Base-by-base conservation (phyloP, 805 yeast species). In the Wickerhamomyces pijperi region DNA sequence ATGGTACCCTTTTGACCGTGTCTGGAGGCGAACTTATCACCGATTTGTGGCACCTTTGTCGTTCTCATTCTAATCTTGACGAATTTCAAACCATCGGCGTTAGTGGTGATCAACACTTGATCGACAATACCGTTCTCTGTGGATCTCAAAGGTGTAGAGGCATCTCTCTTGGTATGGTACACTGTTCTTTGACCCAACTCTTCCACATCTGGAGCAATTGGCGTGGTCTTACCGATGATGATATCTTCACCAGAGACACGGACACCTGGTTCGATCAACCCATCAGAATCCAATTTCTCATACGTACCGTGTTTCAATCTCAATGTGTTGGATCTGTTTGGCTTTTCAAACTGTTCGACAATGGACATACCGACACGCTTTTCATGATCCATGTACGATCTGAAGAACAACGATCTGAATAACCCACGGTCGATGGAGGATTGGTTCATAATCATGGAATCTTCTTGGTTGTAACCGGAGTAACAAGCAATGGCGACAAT, bases 1-100 rank as follows among this genome's bases (percentile, higher is more conserved):
- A 92, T 88, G 17, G 98, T 92, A 81, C 99, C 99, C 69, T 92
- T 92, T 66, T 92, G 99, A 61, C 99, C 99, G 72, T 92, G 98
- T 68, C 98, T 84, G 33, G 97, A 90, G 6, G 99, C 97, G 65
- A 92, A 92, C 65, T 92, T 92, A 65, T 92, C 99, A 64, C 99
- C 99, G 64, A 92, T 90, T 65, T 92, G 99, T 12, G 99, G 99
- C 36, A 90, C 74, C 65, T 94, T 92, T 4, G 99, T 92, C 1
- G 98, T 92, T 73, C 99, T 84, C 86, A 94, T 92, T 67, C 99
- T 78, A 36, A 92, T 97, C 66, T 92, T 92, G 39, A 92, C 97
- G 51, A 92, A 94, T 56, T 88, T 85, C 62, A 94, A 74, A 46
- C 99, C 99, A 63, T 92, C 99, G 56, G 94, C 97, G 63, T 92